Conservation (phyloP, 192 early-diverging fungal species). For the Radiomyces spectabilis region DNA sequence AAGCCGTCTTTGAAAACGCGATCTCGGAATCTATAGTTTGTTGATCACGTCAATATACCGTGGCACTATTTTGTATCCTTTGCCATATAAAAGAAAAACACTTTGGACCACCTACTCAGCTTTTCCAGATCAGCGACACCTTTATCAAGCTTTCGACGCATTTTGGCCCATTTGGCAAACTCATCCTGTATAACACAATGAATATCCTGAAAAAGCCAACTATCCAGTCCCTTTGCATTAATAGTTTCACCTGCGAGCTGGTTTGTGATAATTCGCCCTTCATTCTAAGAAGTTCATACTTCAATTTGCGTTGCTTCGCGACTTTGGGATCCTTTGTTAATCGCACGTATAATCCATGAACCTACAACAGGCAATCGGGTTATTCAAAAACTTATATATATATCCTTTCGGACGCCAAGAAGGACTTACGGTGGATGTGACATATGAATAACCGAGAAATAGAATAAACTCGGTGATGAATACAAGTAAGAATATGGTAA, state of each 20-base stretch:
- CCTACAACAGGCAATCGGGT: conserved; percentile 17
- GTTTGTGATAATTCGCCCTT: conserved; percentile 58
- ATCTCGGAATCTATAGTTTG: conserved; percentile 41
- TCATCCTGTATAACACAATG: conserved; percentile 48
- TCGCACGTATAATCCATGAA: conserved; percentile 45
- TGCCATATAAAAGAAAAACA: not conserved
- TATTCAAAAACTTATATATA: not conserved
- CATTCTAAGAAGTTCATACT: conserved; percentile 50
- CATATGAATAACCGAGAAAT: conserved; percentile 44
- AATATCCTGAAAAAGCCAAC: not conserved
- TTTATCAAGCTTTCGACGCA: conserved; percentile 73
- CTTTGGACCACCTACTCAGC: conserved; percentile 35
- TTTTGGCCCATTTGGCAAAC: conserved; percentile 90
- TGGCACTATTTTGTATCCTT: not conserved
- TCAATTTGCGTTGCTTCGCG: conserved; percentile 50
- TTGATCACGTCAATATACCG: not conserved
- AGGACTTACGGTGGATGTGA: conserved; percentile 37
- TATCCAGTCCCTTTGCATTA: not conserved
- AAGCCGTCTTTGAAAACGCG: conserved; percentile 56
- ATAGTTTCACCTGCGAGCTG: conserved; percentile 68
- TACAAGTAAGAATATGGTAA: conserved; percentile 54
- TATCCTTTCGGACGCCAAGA: not conserved
- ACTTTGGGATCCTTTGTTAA: conserved; percentile 45
- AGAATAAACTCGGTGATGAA: conserved; percentile 49
- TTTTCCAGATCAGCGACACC: conserved; percentile 62